Percentiles rank a stretch among this genome's conserved stretches.
Evolutionary conservation across 345 rosid species (phyloP).

Genomic region (Ailanthus altissimus): DNA sequence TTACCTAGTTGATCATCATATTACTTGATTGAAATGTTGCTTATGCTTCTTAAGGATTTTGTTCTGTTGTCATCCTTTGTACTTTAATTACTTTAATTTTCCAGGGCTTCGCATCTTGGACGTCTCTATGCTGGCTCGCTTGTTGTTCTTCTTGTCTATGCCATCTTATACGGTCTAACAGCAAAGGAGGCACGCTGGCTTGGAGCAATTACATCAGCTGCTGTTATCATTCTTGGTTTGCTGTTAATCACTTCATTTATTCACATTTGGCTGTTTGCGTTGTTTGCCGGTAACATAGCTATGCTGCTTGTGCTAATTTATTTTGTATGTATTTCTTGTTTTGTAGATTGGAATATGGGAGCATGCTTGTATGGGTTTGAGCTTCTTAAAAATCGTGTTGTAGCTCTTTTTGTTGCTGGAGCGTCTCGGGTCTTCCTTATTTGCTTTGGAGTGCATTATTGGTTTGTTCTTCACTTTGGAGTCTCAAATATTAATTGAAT

Average conservation of each 20-base stretch:
- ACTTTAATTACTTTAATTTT: slow-evolving; percentile 29
- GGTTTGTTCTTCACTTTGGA: slow-evolving; percentile 59
- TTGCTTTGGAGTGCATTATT: slow-evolving; percentile 98
- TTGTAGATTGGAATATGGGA: slow-evolving; percentile 97
- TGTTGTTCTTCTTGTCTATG: slow-evolving; percentile 83
- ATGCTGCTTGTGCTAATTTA: slow-evolving; percentile 2
- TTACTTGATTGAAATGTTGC: background rate
- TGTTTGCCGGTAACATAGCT: slow-evolving; percentile 11
- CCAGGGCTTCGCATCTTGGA: slow-evolving; percentile 96
- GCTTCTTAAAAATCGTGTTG: slow-evolving; percentile 87
- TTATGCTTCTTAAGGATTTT: slow-evolving; percentile 1
- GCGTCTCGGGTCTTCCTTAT: slow-evolving; percentile 87
- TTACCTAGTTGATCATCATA: background rate
- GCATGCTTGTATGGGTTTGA: slow-evolving; percentile 96
- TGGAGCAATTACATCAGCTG: slow-evolving; percentile 94
- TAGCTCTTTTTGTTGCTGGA: slow-evolving; percentile 93
- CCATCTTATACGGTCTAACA: slow-evolving; percentile 88
- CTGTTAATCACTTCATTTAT: slow-evolving; percentile 16
- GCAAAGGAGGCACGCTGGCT: slow-evolving; percentile 96
- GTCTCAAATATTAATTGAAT: background rate
- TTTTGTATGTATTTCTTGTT: slow-evolving; percentile 26
- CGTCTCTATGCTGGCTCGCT: slow-evolving; percentile 86
- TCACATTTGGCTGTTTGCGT: slow-evolving; percentile 16
- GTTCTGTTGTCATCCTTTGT: slow-evolving; percentile 8
- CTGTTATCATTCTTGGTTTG: slow-evolving; percentile 92